These are phyloP conservation scores for Penicillium bovifimosum DNA, from an alignment of 495 filamentous ascomycete species.

Conservation along the genomic window DNA sequence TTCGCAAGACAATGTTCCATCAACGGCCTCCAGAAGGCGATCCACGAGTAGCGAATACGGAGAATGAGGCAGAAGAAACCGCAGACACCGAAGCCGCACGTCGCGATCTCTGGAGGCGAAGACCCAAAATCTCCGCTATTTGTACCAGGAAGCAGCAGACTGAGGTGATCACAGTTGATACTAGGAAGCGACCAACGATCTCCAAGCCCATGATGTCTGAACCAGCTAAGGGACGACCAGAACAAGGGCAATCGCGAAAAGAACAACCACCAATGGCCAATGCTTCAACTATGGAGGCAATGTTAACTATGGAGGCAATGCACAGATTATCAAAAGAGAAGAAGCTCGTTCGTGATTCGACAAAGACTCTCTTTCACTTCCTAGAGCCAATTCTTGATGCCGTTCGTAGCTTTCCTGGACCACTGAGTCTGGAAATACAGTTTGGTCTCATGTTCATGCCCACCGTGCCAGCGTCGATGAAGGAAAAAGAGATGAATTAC, in stretches of 20 bases:
- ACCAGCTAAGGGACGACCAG: neutral
- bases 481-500: slow-evolving; percentile 8
- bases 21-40: neutral
- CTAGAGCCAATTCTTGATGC: slow-evolving; percentile 23
- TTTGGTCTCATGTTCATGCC: slow-evolving; percentile 33
- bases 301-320: neutral
- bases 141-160: neutral
- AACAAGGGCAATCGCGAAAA: neutral
- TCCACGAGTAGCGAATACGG: neutral
- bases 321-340: slow-evolving; percentile 1
- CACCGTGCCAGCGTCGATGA: slow-evolving; percentile 12
- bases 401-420: slow-evolving; percentile 25
- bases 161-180: neutral
- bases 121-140: neutral
- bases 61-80: neutral
- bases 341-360: neutral
- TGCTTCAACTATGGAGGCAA: neutral
- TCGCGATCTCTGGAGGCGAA: neutral
- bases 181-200: neutral
- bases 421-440: slow-evolving; percentile 30
- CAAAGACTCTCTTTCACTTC: slow-evolving; percentile 16
- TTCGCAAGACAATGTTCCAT: neutral
- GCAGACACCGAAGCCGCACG: neutral
- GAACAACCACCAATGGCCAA: neutral
- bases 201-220: neutral